Conservation (phyloP, 2,329 filamentous ascomycete genomes). For the Pestalotiopsis sp. region DNA sequence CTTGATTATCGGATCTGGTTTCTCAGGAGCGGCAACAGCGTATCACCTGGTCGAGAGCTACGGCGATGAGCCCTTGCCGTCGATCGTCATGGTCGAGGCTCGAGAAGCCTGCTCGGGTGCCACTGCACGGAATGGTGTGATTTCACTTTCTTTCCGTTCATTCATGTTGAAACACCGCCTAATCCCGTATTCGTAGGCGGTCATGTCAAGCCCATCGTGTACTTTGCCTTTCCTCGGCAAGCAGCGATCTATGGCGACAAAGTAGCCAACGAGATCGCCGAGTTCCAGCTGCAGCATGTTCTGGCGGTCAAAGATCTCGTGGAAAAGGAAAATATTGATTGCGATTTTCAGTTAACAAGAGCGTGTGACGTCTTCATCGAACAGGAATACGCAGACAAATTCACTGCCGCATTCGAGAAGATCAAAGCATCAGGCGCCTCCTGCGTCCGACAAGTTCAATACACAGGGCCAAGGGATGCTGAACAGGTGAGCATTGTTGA, state of each 20-base stretch:
- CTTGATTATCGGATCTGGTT: slow-evolving; percentile 26
- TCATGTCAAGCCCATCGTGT: slow-evolving; percentile 38
- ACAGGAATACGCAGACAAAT: not conserved
- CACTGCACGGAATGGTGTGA: slow-evolving; percentile 23
- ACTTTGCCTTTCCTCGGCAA: slow-evolving; percentile 22
- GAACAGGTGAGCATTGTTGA: slow-evolving; percentile 25
- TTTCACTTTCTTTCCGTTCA: slow-evolving; percentile 15
- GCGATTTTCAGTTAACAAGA: slow-evolving; percentile 44
- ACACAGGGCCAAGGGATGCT: slow-evolving; percentile 27
- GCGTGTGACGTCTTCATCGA: slow-evolving; percentile 26
- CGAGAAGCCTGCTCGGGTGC: slow-evolving; percentile 22
- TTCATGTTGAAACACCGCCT: no score
- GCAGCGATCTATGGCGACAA: slow-evolving; percentile 20
- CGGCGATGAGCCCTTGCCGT: slow-evolving; percentile 18
- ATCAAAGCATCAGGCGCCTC: slow-evolving; percentile 30
- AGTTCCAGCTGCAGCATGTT: slow-evolving; percentile 30
- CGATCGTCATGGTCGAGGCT: slow-evolving; percentile 21
- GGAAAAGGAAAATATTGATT: slow-evolving; percentile 41
- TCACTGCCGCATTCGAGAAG: slow-evolving; percentile 8
- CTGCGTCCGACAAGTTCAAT: slow-evolving; percentile 31
- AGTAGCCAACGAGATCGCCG: slow-evolving; percentile 30
- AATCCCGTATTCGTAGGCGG: slow-evolving; percentile 15
- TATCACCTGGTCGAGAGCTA: slow-evolving; percentile 33
- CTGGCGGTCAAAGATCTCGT: slow-evolving; percentile 37
- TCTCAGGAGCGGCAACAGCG: slow-evolving; percentile 26